A percentile compares a stretch with the other conserved stretches of the same genome.
Conservation (phyloP, 495 filamentous ascomycete genomes). For the Xeromyces bisporus region DNA sequence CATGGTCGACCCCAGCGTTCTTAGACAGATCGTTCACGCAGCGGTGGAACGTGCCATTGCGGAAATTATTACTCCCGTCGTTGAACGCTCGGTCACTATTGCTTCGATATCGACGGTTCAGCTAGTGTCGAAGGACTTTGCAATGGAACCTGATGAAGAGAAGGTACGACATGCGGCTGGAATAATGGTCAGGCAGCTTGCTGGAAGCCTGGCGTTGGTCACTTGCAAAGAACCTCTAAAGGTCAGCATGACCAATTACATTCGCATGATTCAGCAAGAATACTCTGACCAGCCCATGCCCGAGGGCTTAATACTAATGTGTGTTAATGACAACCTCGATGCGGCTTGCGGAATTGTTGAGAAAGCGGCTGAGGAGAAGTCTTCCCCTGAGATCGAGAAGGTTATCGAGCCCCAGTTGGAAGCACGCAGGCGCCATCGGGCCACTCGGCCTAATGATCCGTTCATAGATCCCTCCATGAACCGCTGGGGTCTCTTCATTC, state of each 20-base stretch:
- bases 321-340: slow-evolving; percentile 95
- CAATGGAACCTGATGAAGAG: slow-evolving; percentile 78
- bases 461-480: slow-evolving; percentile 67
- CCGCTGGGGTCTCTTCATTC: slow-evolving; percentile 76
- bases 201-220: slow-evolving; percentile 85
- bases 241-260: slow-evolving; percentile 91
- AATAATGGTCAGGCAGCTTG: slow-evolving; percentile 80
- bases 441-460: slow-evolving; percentile 55
- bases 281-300: slow-evolving; percentile 59
- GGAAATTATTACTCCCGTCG: slow-evolving; percentile 92
- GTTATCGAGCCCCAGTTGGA: slow-evolving; percentile 65
- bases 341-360: slow-evolving; percentile 83
- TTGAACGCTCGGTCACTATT: slow-evolving; percentile 93
- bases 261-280: slow-evolving; percentile 59
- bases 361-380: slow-evolving; percentile 82
- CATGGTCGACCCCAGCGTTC: slow-evolving; percentile 46
- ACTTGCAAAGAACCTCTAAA: slow-evolving; percentile 94
- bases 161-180: slow-evolving; percentile 68
- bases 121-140: slow-evolving; percentile 90
- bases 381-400: slow-evolving; percentile 83
- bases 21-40: slow-evolving; percentile 66
- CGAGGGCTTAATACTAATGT: slow-evolving; percentile 85
- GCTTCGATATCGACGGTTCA: slow-evolving; percentile 89
- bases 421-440: slow-evolving; percentile 51
- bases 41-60: slow-evolving; percentile 76